phyloP scores from a whole-genome alignment of 2,329 filamentous ascomycete species.

The Phaeophleospora eucalypticola region DNA sequence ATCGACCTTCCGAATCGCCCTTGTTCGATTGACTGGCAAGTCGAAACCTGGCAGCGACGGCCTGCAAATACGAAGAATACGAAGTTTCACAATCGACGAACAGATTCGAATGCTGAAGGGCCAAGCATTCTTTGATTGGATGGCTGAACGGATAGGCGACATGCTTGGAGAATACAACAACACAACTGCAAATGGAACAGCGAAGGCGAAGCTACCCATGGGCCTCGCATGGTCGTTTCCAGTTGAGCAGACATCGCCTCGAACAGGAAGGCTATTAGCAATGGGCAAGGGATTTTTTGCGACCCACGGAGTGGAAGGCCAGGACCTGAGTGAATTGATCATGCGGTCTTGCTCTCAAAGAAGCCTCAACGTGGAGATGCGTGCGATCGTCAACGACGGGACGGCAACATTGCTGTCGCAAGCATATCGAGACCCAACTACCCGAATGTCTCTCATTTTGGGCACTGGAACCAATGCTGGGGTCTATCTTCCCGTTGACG shows the following conservation, averaged over 20 bases:
- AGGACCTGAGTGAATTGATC: conserved; percentile 58
- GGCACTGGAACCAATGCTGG: conserved; percentile 63
- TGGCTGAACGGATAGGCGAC: conserved; percentile 56
- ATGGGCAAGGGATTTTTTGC: conserved; percentile 65
- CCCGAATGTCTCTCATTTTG: conserved; percentile 60
- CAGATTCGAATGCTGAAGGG: conserved; percentile 53
- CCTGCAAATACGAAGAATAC: conserved; percentile 54
- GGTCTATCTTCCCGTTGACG: conserved; percentile 55
- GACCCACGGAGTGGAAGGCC: conserved; percentile 55
- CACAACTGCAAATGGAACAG: conserved; percentile 27
- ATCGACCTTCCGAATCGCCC: conserved; percentile 61
- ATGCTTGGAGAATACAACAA: conserved; percentile 47
- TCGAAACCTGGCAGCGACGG: conserved; percentile 28
- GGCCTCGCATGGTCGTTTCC: conserved; percentile 65
- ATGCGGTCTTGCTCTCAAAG: conserved; percentile 53
- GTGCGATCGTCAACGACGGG: conserved; percentile 62
- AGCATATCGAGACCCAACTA: conserved; percentile 58
- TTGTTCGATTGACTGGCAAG: conserved; percentile 53
- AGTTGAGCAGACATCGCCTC: conserved; percentile 59
- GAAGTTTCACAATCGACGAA: conserved; percentile 54
- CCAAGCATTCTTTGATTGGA: conserved; percentile 62
- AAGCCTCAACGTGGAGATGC: conserved; percentile 55
- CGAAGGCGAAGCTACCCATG: conserved; percentile 47
- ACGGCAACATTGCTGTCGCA: conserved; percentile 59
- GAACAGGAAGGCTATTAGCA: conserved; percentile 53